Base-by-base conservation (phyloP, 371 early-diverging fungal species). In the Apophysomyces trapeziformis region DNA sequence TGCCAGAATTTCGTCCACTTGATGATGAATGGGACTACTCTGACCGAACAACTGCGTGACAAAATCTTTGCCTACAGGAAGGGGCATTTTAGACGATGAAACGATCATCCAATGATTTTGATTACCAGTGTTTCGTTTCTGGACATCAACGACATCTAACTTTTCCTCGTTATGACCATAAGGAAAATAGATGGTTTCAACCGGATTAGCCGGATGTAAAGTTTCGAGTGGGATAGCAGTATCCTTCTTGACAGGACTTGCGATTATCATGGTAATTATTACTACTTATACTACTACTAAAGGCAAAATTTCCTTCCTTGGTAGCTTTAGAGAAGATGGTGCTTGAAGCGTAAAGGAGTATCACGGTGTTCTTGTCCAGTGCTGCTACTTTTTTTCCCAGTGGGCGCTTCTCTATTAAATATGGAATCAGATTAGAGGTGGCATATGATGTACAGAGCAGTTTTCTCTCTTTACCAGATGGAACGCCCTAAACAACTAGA, bases 281-380 rank as follows among this genome's bases (percentile, higher is more conserved):
- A 67, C 64, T 77, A 73, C 56, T 72, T 68, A 56, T 76, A 74
- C 54, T 77, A 73, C 63, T 79, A 68, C 63, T 72, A 68, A 67
- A 68, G 36, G 68, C 61, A 67, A 71, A 70, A 75, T 82, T 79
- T 68, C 68, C 77, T 76, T 82, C 77, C 72, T 82, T 82, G 70
- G 79, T 79, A 72, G 79, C 80, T 68, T 82, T 82, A 68, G 83
- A 82, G 70, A 79, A 76, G 76, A 82, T 71, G 75, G 80, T 78
- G 76, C 77, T 82, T 68, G 83, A 82, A 71, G 80, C 76, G 74
- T 76, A 82, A 76, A 82, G 83, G 73, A 82, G 68, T 65, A 82
- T 76, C 60, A 82, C 76, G 63, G 69, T 74, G 71, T 71, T 73
- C 64, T 82, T 82, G 73, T 79, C 79, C 83, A 82, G 83, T 82